Conservation (phyloP, 2,329 filamentous ascomycete species). For the Emmonsia crescens region DNA sequence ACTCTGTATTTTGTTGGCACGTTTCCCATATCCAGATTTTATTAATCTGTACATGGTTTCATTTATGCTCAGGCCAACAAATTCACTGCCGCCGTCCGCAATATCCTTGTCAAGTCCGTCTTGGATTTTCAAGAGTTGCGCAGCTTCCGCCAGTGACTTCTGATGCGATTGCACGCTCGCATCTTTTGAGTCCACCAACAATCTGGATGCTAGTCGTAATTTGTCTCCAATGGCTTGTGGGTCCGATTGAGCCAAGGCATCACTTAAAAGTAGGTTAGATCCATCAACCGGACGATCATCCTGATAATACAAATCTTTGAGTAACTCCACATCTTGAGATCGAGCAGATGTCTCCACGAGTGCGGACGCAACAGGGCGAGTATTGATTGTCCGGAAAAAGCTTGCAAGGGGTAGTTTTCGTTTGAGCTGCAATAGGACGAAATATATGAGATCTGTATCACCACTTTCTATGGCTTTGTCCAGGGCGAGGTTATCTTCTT, state of each 20-base stretch:
- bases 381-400: constrained; percentile 88
- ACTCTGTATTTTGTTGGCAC: constrained; percentile 75
- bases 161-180: constrained; percentile 54
- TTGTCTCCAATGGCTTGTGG: constrained; percentile 67
- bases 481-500: constrained; percentile 86
- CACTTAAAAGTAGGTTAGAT: constrained; percentile 72
- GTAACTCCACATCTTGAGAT: constrained; percentile 65
- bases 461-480: constrained; percentile 96
- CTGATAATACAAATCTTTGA: constrained; percentile 96
- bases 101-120: constrained; percentile 79
- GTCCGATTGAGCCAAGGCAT: constrained; percentile 65
- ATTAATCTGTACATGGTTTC: constrained; percentile 87
- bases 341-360: constrained; percentile 77
- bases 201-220: constrained; percentile 70
- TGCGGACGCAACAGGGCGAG: constrained; percentile 71
- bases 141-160: constrained; percentile 66
- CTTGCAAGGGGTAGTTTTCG: constrained; percentile 80
- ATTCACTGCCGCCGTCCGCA: constrained; percentile 48
- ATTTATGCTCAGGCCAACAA: constrained; percentile 75
- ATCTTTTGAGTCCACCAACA: constrained; percentile 77
- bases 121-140: constrained; percentile 71
- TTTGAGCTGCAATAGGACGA: constrained; percentile 76
- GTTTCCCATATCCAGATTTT: constrained; percentile 66
- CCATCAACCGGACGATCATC: constrained; percentile 86
- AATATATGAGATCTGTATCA: constrained; percentile 86